Evolutionary conservation across 2,329 filamentous ascomycete species (phyloP), one percentile per base, ranked within the genome.

Genomic region (Nothomitra cinnamomea): DNA sequence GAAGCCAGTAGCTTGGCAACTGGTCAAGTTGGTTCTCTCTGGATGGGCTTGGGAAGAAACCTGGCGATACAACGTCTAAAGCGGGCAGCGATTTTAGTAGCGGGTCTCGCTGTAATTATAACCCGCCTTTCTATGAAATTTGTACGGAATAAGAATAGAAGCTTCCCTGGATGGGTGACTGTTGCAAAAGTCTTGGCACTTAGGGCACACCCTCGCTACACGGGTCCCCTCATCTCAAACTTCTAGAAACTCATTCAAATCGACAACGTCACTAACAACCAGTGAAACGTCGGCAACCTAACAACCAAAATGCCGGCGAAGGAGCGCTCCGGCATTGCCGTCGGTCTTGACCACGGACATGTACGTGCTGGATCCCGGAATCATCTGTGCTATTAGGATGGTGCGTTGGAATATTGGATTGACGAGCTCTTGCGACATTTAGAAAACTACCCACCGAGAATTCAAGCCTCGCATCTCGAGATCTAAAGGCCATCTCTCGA

Each of bases 401-500:
- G 7, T 49, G 25, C 36, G 3, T 52, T 8, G 8, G 28, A 17
- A 12, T n/a, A 32, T 10, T 3, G 22, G 7, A 40, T 3, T 52
- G 25, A 53, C 24, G 24, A 19, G n/a, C 21, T 10, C 2, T 2
- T 61, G 4, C 28, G 28, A 32, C 28, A 58, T 72, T 72, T 73
- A 89, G 83, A 89, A 89, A 80, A 87, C 85, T 73, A 88, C 85
- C 64, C 70, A 81, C 65, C 80, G 87, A 69, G 82, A 84, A 67
- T 71, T 74, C 70, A 89, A 88, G 78, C 79, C 80, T 67, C 80
- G 83, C 66, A 79, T 89, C 66, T 86, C 82, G 68, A 78, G 83
- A 65, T 89, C 82, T 77, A 96, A 95, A 82, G 92, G 92, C 65
- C 86, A 92, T 75, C 77, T 94, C 69, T 94, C 86, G 78, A 95